These are phyloP conservation scores for Claviceps sp. DNA, from an alignment of 2,329 filamentous ascomycete genomes.

Conservation along the genomic window DNA sequence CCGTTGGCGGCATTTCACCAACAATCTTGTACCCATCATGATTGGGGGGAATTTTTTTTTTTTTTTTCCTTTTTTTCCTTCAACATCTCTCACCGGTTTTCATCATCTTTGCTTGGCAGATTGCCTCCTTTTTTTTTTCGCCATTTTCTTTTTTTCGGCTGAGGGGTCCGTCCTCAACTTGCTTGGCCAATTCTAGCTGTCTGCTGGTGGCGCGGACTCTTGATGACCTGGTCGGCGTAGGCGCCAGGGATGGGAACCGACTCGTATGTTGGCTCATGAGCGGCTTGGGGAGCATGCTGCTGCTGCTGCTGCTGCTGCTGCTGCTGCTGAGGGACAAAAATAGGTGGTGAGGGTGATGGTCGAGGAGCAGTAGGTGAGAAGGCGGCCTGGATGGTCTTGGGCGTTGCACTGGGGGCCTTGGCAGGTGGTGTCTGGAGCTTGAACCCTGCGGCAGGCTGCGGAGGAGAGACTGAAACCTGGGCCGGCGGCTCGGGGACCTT, in stretches of 20 bases:
- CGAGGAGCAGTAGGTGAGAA: slow-evolving; percentile 38
- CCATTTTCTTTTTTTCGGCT: too few species aligned
- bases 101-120: too few species aligned
- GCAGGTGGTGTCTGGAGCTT: slow-evolving; percentile 73
- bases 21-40: too few species aligned
- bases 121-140: too few species aligned
- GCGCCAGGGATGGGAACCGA: slow-evolving; percentile 80
- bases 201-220: slow-evolving; percentile 34
- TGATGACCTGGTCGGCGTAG: slow-evolving; percentile 47
- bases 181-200: slow-evolving; percentile 28
- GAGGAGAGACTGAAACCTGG: slow-evolving; percentile 30
- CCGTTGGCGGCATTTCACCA: too few species aligned
- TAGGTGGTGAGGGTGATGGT: slow-evolving; percentile 3
- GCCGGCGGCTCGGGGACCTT: slow-evolving; percentile 51
- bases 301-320: slow-evolving; percentile 9
- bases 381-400: slow-evolving; percentile 48
- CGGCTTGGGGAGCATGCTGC: slow-evolving; percentile 51
- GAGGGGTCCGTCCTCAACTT: slow-evolving; percentile 5
- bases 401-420: slow-evolving; percentile 66
- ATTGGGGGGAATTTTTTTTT: too few species aligned
- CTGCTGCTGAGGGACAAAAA: slow-evolving; percentile 13
- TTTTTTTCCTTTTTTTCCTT: too few species aligned
- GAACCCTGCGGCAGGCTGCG: slow-evolving; percentile 47
- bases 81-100: too few species aligned
- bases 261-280: slow-evolving; percentile 74